Conservation (phyloP, 2,329 filamentous ascomycete species). For the Epichloe brachyelytri region DNA sequence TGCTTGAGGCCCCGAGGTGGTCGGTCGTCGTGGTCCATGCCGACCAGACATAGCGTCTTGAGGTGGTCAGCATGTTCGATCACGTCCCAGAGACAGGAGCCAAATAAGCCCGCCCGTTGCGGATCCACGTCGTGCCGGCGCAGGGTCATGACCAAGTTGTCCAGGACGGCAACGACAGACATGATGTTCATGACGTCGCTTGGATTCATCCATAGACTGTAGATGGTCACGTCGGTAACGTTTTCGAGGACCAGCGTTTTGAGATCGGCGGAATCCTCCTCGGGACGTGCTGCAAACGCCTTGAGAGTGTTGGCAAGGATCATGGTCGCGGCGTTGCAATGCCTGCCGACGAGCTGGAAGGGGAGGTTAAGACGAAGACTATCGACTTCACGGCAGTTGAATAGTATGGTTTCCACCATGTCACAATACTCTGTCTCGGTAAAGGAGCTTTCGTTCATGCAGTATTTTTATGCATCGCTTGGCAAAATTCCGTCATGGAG, state of each 20-base stretch:
- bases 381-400: slow-evolving; percentile 30
- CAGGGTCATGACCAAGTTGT: slow-evolving; percentile 33
- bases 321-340: slow-evolving; percentile 34
- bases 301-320: slow-evolving; percentile 40
- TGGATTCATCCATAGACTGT: slow-evolving; percentile 37
- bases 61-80: slow-evolving; percentile 31
- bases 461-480: slow-evolving; percentile 31
- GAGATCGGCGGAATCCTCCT: slow-evolving; percentile 29
- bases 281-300: slow-evolving; percentile 30
- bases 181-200: slow-evolving; percentile 37
- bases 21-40: slow-evolving; percentile 28
- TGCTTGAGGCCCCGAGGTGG: slow-evolving; percentile 24
- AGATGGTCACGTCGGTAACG: slow-evolving; percentile 33
- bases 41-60: slow-evolving; percentile 34
- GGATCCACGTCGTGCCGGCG: slow-evolving; percentile 29
- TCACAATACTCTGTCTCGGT: slow-evolving; percentile 34
- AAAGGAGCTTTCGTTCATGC: slow-evolving; percentile 35
- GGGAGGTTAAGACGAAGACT: slow-evolving; percentile 38
- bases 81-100: slow-evolving; percentile 35
- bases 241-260: slow-evolving; percentile 37
- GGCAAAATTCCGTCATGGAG: slow-evolving; percentile 31
- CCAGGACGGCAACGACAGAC: slow-evolving; percentile 25
- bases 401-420: slow-evolving; percentile 28
- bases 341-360: slow-evolving; percentile 34
- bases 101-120: slow-evolving; percentile 24